Base-by-base conservation (phyloP, 2,329 filamentous ascomycete species). In the Dactylellina haptotyla region DNA sequence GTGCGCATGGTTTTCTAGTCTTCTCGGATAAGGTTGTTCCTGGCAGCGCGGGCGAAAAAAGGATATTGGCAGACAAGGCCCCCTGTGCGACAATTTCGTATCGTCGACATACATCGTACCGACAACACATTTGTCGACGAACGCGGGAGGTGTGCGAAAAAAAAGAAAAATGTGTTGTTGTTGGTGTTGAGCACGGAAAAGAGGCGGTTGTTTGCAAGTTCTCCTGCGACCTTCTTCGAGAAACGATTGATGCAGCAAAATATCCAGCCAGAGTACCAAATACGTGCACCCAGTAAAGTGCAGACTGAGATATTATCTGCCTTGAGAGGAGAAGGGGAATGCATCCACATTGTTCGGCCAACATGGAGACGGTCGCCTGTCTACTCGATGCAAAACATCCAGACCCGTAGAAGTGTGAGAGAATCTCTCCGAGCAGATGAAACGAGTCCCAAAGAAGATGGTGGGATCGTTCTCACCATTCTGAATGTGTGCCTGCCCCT, bases 351-450 rank as follows among this genome's bases (percentile, higher is more conserved):
- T n/a, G n/a, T n/a, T n/a, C n/a, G n/a, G n/a, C n/a, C n/a, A n/a
- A n/a, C n/a, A n/a, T n/a, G n/a, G n/a, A n/a, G n/a, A n/a, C n/a
- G n/a, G n/a, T n/a, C n/a, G 58, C 32, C 23, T 23, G 32, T 46
- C 43, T 45, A 43, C 50, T 18, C 54, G 53, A 67, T 67, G 28
- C 63, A 32, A 67, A 67, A 67, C 63, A 61, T 54, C 51, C 28
- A 23, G 12, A 6, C 37, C 62, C 50, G 30, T 50, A 25, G 53
- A 43, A 32, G 56, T 69, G 64, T 69, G 64, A 54, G 64, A 69
- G 64, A 69, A 62, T 69, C 64, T 69, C 64, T 69, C 64, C 64
- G 64, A 69, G 41, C 20, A 67, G 30, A 25, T 39, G 30, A n/a
- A 28, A 46, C 64, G 48, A 61, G 20, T 41, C 64, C 64, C 64